Evolutionary conservation across 352 stramenopile species (phyloP), one percentile per base, ranked within the genome.

Genomic region (Phytopythium litorale): DNA sequence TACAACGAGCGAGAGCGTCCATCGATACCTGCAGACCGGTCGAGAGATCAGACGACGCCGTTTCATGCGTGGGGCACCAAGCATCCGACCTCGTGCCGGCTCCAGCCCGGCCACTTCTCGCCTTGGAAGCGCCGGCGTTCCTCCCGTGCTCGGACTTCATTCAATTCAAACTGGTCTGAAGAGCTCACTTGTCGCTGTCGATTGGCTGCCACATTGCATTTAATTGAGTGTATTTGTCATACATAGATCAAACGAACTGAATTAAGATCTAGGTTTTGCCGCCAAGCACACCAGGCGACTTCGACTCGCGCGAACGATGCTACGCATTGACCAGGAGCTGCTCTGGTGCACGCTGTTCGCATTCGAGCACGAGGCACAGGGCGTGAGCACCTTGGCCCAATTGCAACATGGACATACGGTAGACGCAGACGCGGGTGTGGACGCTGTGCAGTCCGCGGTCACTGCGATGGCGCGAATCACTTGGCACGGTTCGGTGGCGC

Each of bases 381-480:
- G 25, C 25, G 25, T 28, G 25, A 28, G 25, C 3, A 28, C 25
- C 25, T 28, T 3, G 25, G 25, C 25, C 25, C 25, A 28, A 28
- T 28, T 28, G 25, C 25, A 28, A 28, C 1, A 28, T 28, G 25
- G 25, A 28, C 25, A 28, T 3, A 3, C 25, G 25, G 25, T 28
- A 28, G 25, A 28, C 25, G 1, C 25, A 28, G 25, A 28, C 25
- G 25, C 25, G 25, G 25, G 25, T 28, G 25, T 28, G 25, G 25
- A 28, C 25, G 32, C 70, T 99, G 9, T 98, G 98, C 63, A 98
- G 97, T 68, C 96, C 97, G 21, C 87, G 97, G 16, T 79, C 89
- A 51, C 71, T 99, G 28, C 79, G 94, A 2, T 99, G 96, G 95
- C 91, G 98, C 64, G 72, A 87, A 49, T 94, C 97, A 45, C 78